phyloP scores from a whole-genome alignment of 2,329 filamentous ascomycete genomes.

The Lithohypha guttulata region DNA sequence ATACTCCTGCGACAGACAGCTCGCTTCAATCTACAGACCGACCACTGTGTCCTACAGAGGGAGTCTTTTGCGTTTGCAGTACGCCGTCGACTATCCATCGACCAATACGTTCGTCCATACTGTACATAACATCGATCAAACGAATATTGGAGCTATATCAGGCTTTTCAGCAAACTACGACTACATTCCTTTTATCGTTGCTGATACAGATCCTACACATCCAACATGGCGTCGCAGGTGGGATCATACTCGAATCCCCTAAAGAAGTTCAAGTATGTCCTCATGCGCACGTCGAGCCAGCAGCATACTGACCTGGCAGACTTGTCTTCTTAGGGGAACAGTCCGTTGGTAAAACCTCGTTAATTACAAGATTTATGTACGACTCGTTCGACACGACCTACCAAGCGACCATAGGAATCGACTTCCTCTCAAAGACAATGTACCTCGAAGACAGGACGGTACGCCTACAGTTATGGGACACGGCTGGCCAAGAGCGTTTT shows the following conservation, averaged over 20 bases:
- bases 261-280: conserved; percentile 95
- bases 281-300: not conserved
- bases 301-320: conserved; percentile 40
- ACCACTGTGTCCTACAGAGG: no score
- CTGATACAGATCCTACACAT: not conserved
- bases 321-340: conserved; percentile 97
- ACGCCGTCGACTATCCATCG: no score
- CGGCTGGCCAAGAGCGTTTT: conserved; percentile 93
- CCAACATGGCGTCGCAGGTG: conserved; percentile 62
- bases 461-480: conserved; percentile 95
- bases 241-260: conserved; percentile 96
- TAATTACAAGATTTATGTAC: conserved; percentile 99
- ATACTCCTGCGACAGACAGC: no score
- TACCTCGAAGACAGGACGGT: conserved; percentile 98
- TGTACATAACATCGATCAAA: no score
- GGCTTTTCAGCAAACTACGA: no score
- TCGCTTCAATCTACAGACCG: no score
- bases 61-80: no score
- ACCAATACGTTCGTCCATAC: no score
- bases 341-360: conserved; percentile 98
- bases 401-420: conserved; percentile 97
- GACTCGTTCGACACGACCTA: conserved; percentile 99
- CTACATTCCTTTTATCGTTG: no score
- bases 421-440: conserved; percentile 99
- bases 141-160: no score